These are phyloP conservation scores for Pseudopithomyces chartarum DNA, from an alignment of 2,329 filamentous ascomycete genomes.

Conservation along the genomic window DNA sequence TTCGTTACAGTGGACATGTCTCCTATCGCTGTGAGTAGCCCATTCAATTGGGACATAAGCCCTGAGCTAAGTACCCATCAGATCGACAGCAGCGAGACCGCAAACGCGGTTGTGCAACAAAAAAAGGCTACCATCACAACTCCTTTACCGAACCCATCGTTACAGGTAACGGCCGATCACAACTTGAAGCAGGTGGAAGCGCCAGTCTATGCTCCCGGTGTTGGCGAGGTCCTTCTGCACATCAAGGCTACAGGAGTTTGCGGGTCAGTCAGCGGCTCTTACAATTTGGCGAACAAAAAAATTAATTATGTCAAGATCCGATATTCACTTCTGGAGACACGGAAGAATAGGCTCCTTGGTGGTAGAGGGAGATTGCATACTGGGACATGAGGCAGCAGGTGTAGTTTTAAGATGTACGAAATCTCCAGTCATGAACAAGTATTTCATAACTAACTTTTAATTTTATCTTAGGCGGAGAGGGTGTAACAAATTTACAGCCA, in stretches of 20 bases:
- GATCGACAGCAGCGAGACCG: constrained; percentile 13
- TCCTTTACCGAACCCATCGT: constrained; percentile 56
- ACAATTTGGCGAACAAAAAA: not conserved
- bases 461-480: constrained; percentile 48
- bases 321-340: constrained; percentile 71
- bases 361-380: constrained; percentile 66
- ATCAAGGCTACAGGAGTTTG: constrained; percentile 69
- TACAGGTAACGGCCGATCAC: constrained; percentile 66
- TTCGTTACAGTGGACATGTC: constrained; percentile 17
- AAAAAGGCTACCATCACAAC: constrained; percentile 23
- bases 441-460: too few relatives aligned
- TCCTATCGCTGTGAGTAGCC: constrained; percentile 14
- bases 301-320: constrained; percentile 53
- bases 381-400: constrained; percentile 69
- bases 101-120: constrained; percentile 13
- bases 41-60: constrained; percentile 1
- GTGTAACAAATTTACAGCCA: constrained; percentile 57
- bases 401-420: constrained; percentile 57
- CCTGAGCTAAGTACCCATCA: constrained; percentile 3
- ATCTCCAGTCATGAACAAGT: too few relatives aligned
- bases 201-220: constrained; percentile 59
- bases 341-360: constrained; percentile 67
- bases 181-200: constrained; percentile 61
- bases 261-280: constrained; percentile 50
- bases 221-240: constrained; percentile 63